A percentile compares a stretch with the other conserved stretches of the same genome.
These are phyloP conservation scores for Quercus ilex DNA, from an alignment of 306 rosid species.

Conservation along the genomic window DNA sequence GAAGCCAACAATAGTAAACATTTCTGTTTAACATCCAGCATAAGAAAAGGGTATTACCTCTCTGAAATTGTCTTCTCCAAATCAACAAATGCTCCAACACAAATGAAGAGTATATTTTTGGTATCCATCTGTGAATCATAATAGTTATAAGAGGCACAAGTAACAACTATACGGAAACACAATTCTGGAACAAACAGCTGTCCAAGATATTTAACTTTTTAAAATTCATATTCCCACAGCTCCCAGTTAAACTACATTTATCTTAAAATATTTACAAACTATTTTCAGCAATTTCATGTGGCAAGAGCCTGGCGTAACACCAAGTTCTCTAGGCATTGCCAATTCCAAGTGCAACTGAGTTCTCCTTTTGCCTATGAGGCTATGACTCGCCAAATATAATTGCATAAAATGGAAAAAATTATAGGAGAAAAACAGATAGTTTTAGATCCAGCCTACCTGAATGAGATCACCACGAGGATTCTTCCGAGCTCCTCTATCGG, in stretches of 20 bases:
- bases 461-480: constrained; percentile 51
- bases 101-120: constrained; percentile 59
- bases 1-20: not conserved
- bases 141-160: constrained; percentile 8
- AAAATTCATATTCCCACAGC: not conserved
- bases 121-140: constrained; percentile 53
- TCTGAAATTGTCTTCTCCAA: constrained; percentile 72
- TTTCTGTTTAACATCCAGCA: not conserved
- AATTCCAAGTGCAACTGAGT: not conserved
- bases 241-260: not conserved
- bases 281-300: not conserved
- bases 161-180: constrained; percentile 1
- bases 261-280: not conserved
- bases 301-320: not conserved
- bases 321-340: not conserved
- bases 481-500: constrained; percentile 61
- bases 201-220: not conserved
- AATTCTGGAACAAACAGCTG: not conserved
- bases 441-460: constrained; percentile 35
- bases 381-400: not conserved
- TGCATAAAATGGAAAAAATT: not conserved
- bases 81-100: constrained; percentile 67
- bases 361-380: not conserved
- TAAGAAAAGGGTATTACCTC: constrained; percentile 37
- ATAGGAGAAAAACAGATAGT: not conserved